Evolutionary conservation across 2,329 filamentous ascomycete genomes (phyloP), one percentile per base, ranked within the genome.

Genomic region (Zalaria obscura): DNA sequence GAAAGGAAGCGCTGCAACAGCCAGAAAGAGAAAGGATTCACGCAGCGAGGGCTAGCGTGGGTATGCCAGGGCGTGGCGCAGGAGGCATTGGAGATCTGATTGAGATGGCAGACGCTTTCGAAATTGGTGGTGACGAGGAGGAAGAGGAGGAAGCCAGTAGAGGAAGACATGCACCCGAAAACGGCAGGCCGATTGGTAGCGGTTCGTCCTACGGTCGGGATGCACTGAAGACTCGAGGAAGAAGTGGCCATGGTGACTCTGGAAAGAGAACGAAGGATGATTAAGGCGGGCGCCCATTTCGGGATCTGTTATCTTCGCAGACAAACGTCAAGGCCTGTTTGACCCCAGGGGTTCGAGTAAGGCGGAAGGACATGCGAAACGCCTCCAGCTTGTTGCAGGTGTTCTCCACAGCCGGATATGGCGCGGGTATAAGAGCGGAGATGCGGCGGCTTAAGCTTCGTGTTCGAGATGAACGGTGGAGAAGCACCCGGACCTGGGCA

Each of bases 11-110:
- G 6, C 45, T 50, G 40, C 44, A 48, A 28, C 40, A 44, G 6
- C 40, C 47, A 4, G 47, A 48, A 27, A 29, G 44, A 33, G 42
- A 42, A 6, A 45, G 38, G 34, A 38, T 27, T 10, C 37, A 27
- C 31, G 48, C 48, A 25, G 51, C 47, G 18, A 49, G 56, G 52
- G 49, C 58, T 45, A 42, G 51, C 27, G 48, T 54, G 42, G 41
- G 63, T 39, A 47, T 49, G 26, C 53, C 54, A 18, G 51, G 51
- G 4, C 50, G 38, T 39, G 47, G 64, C 5, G 63, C 64, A 18
- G 67, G 68, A 10, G 68, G 66, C 4, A 57, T 72, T 9, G 68
- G 72, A 3, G 81, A 86, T 58, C 59, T 85, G 34, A 87, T 87
- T 53, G 82, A 87, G 56, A 65, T 87, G 45, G 70, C 76, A 18